Evolutionary conservation across 306 rosid genomes (phyloP).

Genomic region (Acacia confusa): DNA sequence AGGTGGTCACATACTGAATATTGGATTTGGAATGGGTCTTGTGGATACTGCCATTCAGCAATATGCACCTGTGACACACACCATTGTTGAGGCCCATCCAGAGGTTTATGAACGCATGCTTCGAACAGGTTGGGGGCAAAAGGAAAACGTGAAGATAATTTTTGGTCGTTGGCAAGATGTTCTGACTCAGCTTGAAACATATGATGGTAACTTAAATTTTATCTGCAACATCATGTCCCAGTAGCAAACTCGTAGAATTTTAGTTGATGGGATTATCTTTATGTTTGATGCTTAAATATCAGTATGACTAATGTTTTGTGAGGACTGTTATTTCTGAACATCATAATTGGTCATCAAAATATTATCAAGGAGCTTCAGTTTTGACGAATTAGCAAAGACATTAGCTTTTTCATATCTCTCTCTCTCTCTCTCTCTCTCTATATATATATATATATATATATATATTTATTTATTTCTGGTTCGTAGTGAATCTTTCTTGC

Average conservation of each 20-base stretch:
- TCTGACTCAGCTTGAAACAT: conserved; percentile 60
- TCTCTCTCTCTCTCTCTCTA: too few relatives aligned
- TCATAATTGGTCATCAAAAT: background rate
- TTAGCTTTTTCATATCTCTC: background rate
- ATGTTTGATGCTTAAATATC: background rate
- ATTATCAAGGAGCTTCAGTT: background rate
- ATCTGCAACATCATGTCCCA: background rate
- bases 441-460: too few relatives aligned
- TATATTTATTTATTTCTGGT: background rate
- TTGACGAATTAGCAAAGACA: background rate
- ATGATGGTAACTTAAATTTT: conserved; percentile 65
- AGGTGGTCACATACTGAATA: conserved; percentile 75
- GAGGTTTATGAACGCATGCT: conserved; percentile 81
- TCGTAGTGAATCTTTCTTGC: background rate
- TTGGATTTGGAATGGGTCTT: conserved; percentile 95
- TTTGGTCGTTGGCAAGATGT: conserved; percentile 95
- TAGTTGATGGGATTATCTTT: background rate
- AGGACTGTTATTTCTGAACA: background rate
- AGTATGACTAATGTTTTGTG: background rate
- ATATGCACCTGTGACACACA: conserved; percentile 63
- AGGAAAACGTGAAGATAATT: conserved; percentile 66
- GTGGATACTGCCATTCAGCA: conserved; percentile 89
- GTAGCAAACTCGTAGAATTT: conserved; percentile 17
- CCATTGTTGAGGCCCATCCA: conserved; percentile 91
- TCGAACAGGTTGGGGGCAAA: conserved; percentile 64